A percentile compares a stretch with the other conserved stretches of the same genome.
Conservation (phyloP, 345 rosid genomes). For the Lumnitzera littorea region DNA sequence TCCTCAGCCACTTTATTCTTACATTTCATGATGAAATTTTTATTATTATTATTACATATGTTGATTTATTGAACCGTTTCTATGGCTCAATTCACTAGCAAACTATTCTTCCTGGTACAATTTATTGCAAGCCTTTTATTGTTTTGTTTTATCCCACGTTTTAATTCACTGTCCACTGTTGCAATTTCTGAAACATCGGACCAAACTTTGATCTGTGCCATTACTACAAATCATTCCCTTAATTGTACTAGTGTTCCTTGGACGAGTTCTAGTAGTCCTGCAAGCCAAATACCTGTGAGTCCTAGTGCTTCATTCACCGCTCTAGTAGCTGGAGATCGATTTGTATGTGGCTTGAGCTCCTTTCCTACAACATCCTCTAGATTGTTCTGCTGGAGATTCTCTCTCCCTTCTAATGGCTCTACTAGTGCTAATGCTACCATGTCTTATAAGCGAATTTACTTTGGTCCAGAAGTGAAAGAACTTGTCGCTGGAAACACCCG, state of each 20-base stretch:
- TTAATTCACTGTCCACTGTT: constrained; percentile 42
- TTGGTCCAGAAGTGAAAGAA: constrained; percentile 20
- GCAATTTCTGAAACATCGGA: constrained; percentile 40
- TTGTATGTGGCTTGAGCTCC: constrained; percentile 36
- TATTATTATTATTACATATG: too few relatives aligned
- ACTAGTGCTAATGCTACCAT: not conserved
- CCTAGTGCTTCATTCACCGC: constrained; percentile 25
- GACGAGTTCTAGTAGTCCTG: not conserved
- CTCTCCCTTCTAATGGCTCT: constrained; percentile 14
- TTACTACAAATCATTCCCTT: constrained; percentile 16
- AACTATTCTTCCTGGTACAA: too few relatives aligned
- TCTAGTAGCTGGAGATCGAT: constrained; percentile 60
- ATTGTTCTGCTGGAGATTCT: constrained; percentile 57
- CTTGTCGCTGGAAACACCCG: constrained; percentile 43
- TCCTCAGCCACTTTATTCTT: too few relatives aligned
- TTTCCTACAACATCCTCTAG: not conserved
- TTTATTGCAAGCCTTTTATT: too few relatives aligned
- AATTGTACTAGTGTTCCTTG: constrained; percentile 43
- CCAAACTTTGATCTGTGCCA: constrained; percentile 44
- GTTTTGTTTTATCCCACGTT: too few relatives aligned
- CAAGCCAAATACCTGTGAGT: constrained; percentile 14
- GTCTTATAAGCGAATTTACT: constrained; percentile 31
- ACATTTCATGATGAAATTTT: too few relatives aligned
- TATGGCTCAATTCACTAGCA: too few relatives aligned
- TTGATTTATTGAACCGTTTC: too few relatives aligned